Conservation (phyloP, 805 yeast genomes). For the Wickerhamomyces bisporus region DNA sequence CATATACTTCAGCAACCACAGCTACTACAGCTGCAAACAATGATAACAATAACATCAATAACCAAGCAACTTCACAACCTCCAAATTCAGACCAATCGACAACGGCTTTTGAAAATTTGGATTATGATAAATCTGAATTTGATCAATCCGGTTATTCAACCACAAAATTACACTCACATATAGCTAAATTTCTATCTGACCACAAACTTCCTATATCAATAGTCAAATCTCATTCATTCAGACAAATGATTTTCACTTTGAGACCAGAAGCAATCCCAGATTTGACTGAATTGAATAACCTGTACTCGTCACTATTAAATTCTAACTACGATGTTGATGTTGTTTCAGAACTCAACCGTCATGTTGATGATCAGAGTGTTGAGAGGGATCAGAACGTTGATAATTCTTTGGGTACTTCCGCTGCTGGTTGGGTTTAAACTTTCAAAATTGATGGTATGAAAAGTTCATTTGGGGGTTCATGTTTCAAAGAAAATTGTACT, state of each 20-base stretch:
- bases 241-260: slow-evolving; percentile 45
- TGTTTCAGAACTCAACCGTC: neutral
- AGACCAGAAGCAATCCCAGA: slow-evolving; percentile 43
- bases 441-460: too few species aligned
- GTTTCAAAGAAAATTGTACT: too few species aligned
- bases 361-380: neutral
- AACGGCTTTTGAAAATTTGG: neutral
- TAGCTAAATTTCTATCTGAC: slow-evolving; percentile 46
- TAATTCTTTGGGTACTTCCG: slow-evolving; percentile 3
- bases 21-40: neutral
- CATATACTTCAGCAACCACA: neutral
- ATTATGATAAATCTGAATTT: slow-evolving; percentile 13
- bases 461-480: too few species aligned
- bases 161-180: slow-evolving; percentile 44
- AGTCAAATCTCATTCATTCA: slow-evolving; percentile 46
- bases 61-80: too few species aligned
- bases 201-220: slow-evolving; percentile 44
- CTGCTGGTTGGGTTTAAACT: slow-evolving; percentile 4
- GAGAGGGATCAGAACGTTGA: slow-evolving; percentile 3
- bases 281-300: slow-evolving; percentile 39
- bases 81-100: neutral
- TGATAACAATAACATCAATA: neutral
- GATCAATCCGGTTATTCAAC: slow-evolving; percentile 42
- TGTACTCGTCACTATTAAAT: slow-evolving; percentile 41
- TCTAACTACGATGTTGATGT: slow-evolving; percentile 20